Evolutionary conservation across 306 rosid genomes (phyloP).

Genomic region (Ormosia emarginata): DNA sequence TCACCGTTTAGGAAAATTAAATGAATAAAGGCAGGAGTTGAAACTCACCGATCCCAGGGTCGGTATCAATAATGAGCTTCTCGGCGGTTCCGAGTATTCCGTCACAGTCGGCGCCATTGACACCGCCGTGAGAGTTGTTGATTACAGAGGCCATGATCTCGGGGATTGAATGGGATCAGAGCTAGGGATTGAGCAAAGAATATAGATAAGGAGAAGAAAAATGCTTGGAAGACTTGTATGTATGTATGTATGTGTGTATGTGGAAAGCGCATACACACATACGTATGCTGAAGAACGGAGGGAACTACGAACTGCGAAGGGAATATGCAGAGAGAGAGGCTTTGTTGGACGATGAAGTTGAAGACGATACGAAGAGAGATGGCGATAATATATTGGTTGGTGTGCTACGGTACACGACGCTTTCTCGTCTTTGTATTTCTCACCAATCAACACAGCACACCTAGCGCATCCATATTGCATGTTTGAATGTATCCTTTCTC

Average conservation of each 20-base stretch:
- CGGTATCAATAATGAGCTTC: slow-evolving; percentile 91
- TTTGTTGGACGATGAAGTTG: background rate
- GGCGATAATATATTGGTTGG: background rate
- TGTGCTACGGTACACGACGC: background rate
- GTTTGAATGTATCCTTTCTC: too few relatives aligned
- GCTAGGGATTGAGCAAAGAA: background rate
- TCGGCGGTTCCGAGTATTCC: slow-evolving; percentile 27
- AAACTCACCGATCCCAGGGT: slow-evolving; percentile 92
- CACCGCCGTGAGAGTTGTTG: slow-evolving; percentile 18
- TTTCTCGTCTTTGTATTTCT: background rate
- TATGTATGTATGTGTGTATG: background rate
- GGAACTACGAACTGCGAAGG: background rate
- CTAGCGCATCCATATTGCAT: background rate
- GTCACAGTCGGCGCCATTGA: slow-evolving; percentile 6
- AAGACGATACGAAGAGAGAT: background rate
- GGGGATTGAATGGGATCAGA: background rate
- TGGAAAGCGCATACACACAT: slow-evolving; percentile 29
- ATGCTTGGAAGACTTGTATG: background rate
- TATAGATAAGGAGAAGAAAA: background rate
- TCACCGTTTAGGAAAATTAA: background rate
- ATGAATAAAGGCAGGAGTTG: background rate
- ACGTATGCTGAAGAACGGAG: slow-evolving; percentile 16
- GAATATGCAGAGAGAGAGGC: slow-evolving; percentile 21
- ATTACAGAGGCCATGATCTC: slow-evolving; percentile 23
- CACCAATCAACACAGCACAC: background rate